Base-by-base conservation (phyloP, 345 rosid species). In the Anacardium occidentale region DNA sequence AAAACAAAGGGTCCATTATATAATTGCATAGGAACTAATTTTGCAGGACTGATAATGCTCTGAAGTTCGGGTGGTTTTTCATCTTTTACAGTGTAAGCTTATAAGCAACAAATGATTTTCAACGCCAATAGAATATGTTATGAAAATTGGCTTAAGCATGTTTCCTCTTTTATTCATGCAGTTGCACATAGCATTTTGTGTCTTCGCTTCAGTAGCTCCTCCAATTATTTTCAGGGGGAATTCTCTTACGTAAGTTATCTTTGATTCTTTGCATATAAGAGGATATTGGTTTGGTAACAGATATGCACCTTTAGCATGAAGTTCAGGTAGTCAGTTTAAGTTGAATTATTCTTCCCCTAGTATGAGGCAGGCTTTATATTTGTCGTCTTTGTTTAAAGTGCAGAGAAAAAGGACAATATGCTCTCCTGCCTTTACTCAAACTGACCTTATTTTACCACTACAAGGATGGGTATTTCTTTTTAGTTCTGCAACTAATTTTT, bases 1-100 rank as follows among this genome's bases (percentile, higher is more conserved):
- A 34, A 37, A 37, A 7, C 42, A 37, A 5, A 7, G 42, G 42
- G 42, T 37, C 42, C 8, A 37, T 32, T 58, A 47, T 17, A 4
- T 47, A 68, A 80, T 29, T 0, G 3, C 25, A 40, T 74, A 25
- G 64, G 32, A 59, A 48, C 76, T 71, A 37, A 79, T 76, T 60
- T 74, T 83, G 66, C 93, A 93, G 99, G 91, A 96, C 97, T 63
- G 99, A 93, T 74, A 93, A 98, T 83, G 99, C 98, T 65, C 80
- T 96, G 77, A 93, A 90, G 82, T 96, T 96, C 76, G 96, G 96
- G 71, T 80, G 92, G 80, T 96, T 96, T 82, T 91, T 96, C 90
- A n/a, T 93, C 75, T 76, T 72, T 69, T 96, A 93, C 71, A 22
- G 72, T 85, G 99, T 96, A 86, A 82, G 88, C 67, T 74, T 44